Conservation (phyloP, 371 early-diverging fungal genomes). For the Mucor lusitanicus region DNA sequence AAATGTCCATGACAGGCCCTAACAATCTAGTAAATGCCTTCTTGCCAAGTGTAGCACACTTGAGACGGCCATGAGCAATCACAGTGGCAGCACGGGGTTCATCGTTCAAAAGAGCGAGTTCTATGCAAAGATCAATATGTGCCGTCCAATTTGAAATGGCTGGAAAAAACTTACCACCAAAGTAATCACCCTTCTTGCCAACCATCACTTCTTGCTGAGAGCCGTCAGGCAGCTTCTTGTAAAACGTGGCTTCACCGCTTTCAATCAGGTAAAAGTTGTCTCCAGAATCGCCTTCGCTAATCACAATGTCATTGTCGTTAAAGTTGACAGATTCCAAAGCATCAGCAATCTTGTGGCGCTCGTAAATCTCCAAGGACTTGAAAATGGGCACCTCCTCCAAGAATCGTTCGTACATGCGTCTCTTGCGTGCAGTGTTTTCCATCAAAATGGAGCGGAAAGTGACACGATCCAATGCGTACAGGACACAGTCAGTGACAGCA, state of each 20-base stretch:
- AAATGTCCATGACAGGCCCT: conserved; percentile 86
- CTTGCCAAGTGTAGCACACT: conserved; percentile 91
- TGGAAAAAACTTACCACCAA: conserved; percentile 65
- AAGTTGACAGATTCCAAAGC: conserved; percentile 73
- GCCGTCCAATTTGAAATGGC: too few species aligned
- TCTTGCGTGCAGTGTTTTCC: conserved; percentile 72
- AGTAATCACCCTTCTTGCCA: conserved; percentile 88
- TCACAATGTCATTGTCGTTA: conserved; percentile 67
- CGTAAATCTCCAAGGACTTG: conserved; percentile 64
- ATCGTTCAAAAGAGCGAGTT: conserved; percentile 90
- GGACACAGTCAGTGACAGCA: conserved; percentile 64
- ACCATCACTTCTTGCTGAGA: conserved; percentile 76
- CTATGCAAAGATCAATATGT: conserved; percentile 34
- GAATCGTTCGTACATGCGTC: conserved; percentile 80
- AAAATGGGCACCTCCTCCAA: conserved; percentile 74
- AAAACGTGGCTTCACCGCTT: conserved; percentile 76
- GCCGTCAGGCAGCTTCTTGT: conserved; percentile 52
- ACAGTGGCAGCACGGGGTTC: conserved; percentile 93
- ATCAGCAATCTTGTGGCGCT: conserved; percentile 83
- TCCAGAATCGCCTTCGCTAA: conserved; percentile 72
- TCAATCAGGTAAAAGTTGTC: conserved; percentile 80
- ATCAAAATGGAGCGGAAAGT: conserved; percentile 80
- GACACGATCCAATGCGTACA: conserved; percentile 87
- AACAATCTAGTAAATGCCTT: conserved; percentile 91
- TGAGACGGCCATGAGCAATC: conserved; percentile 83